Evolutionary conservation across 2,329 filamentous ascomycete species (phyloP).

Genomic region (Seiridium unicorne): DNA sequence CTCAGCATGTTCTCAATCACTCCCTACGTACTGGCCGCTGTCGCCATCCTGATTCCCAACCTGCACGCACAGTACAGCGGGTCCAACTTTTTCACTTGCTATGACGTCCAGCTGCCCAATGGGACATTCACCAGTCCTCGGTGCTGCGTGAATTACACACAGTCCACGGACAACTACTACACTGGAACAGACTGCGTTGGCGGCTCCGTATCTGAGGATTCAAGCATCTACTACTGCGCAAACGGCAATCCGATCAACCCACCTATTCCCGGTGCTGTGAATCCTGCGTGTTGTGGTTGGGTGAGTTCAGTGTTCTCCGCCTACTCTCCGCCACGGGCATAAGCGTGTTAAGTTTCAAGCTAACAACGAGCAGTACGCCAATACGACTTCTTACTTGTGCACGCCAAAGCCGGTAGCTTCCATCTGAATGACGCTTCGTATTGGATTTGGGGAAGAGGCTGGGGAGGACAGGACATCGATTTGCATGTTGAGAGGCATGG

Average conservation of each 20-base stretch:
- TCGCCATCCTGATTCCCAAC: neutral
- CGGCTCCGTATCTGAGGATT: neutral
- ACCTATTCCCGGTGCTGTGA: neutral
- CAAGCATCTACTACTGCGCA: neutral
- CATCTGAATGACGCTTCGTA: neutral
- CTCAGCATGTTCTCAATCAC: neutral
- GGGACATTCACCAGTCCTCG: neutral
- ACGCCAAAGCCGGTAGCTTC: neutral
- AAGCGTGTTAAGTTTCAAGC: neutral
- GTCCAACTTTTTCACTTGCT: neutral
- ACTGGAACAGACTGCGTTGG: neutral
- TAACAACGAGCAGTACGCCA: neutral
- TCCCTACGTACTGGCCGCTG: neutral
- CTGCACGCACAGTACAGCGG: neutral
- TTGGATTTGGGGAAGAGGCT: neutral
- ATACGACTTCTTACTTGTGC: neutral
- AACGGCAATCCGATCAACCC: constrained; percentile 1
- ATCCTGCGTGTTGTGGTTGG: neutral
- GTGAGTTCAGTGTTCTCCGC: neutral
- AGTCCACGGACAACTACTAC: neutral
- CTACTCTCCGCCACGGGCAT: neutral
- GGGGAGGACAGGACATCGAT: no score
- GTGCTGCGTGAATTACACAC: neutral
- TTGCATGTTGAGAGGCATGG: no score
- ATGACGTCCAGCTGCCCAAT: neutral